Evolutionary conservation across 192 early-diverging fungal genomes (phyloP).

Genomic region (Gonapodya prolifera): DNA sequence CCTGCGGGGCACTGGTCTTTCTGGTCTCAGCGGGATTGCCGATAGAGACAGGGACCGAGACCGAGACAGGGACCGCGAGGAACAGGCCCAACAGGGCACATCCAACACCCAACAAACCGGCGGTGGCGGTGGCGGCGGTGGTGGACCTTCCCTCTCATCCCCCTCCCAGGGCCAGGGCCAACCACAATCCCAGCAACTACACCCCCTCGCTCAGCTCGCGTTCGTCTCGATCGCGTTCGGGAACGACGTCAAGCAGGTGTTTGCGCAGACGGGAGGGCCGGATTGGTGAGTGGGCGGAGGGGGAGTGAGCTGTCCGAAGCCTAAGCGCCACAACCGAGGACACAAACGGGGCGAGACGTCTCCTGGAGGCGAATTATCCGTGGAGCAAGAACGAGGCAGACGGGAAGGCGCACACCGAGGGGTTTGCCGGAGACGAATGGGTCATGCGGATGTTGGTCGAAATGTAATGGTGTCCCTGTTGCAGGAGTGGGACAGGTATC

Average conservation of each 20-base stretch:
- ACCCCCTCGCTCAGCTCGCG: conserved; percentile 16
- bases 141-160: too few species aligned
- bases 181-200: too few species aligned
- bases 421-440: background rate
- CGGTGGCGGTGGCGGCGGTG: too few species aligned
- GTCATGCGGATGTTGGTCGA: background rate
- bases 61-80: too few species aligned
- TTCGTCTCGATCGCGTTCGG: conserved; percentile 43
- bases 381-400: background rate
- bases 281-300: conserved; percentile 51
- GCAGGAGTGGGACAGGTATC: background rate
- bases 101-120: too few species aligned
- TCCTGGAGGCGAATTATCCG: background rate
- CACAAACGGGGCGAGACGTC: too few species aligned
- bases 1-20: background rate
- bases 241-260: conserved; percentile 36
- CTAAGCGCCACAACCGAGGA: background rate
- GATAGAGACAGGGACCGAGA: too few species aligned
- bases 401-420: background rate
- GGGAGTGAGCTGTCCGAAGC: conserved; percentile 32
- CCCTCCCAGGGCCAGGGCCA: too few species aligned
- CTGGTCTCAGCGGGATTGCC: too few species aligned
- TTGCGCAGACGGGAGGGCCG: conserved; percentile 34
- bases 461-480: background rate
- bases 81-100: too few species aligned